phyloP scores from a whole-genome alignment of 2,329 filamentous ascomycete genomes.

The Beauveria sp. region DNA sequence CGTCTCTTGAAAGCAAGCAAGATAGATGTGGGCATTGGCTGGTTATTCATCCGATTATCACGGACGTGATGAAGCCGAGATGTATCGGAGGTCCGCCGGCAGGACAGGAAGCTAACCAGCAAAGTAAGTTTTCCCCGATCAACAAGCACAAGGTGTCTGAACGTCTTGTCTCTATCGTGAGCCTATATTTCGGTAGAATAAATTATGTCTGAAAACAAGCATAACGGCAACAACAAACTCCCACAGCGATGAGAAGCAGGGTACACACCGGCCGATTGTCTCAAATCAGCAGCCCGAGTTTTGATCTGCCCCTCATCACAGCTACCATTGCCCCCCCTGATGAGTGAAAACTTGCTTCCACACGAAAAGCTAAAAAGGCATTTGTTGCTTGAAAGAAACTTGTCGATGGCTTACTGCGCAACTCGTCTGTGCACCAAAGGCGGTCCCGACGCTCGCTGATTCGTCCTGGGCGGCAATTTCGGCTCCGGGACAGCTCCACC shows the following conservation, averaged over 20 bases:
- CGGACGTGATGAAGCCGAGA: neutral
- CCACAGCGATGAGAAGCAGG: neutral
- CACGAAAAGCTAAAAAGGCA: no score
- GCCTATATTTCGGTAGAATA: neutral
- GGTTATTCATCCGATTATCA: neutral
- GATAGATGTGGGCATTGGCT: neutral
- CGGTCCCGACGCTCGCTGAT: neutral
- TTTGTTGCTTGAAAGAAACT: no score
- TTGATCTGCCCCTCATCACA: neutral
- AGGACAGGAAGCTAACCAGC: neutral
- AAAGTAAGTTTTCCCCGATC: neutral
- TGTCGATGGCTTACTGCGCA: neutral
- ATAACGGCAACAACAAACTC: neutral
- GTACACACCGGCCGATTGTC: neutral
- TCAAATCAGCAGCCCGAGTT: neutral
- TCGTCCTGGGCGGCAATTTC: constrained; percentile 1
- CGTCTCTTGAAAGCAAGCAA: no score
- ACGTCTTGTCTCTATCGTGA: neutral
- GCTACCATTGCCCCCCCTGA: neutral
- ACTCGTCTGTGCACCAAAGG: neutral
- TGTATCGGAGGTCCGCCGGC: neutral
- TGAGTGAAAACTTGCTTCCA: no score
- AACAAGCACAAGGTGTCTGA: neutral
- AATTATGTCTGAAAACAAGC: neutral
- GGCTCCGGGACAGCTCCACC: neutral